Evolutionary conservation across 805 yeast genomes (phyloP).

Genomic region (Kodamaea nitidulidarum): DNA sequence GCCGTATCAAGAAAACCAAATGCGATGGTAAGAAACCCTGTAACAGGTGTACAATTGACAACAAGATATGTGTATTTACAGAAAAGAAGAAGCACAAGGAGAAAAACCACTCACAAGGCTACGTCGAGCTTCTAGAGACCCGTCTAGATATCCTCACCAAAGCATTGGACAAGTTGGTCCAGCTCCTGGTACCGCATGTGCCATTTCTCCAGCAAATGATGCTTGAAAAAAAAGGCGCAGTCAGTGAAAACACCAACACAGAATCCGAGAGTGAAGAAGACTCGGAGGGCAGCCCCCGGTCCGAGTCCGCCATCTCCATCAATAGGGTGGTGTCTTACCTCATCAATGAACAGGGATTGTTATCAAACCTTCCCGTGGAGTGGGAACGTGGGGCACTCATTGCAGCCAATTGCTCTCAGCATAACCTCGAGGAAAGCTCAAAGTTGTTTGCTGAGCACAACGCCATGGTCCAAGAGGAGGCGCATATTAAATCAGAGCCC

Average conservation of each 20-base stretch:
- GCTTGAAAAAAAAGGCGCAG: slow-evolving; percentile 9
- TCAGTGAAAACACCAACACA: not conserved
- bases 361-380: slow-evolving; percentile 37
- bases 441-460: slow-evolving; percentile 33
- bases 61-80: slow-evolving; percentile 56
- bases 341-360: slow-evolving; percentile 36
- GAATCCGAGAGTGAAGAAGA: slow-evolving; percentile 6
- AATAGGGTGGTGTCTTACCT: slow-evolving; percentile 45
- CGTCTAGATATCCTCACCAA: slow-evolving; percentile 50
- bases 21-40: slow-evolving; percentile 64
- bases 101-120: slow-evolving; percentile 54
- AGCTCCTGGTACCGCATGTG: slow-evolving; percentile 21
- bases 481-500: not conserved
- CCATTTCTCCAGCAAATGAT: slow-evolving; percentile 10
- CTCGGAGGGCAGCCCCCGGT: slow-evolving; percentile 4
- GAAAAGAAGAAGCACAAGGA: slow-evolving; percentile 53
- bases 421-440: slow-evolving; percentile 23
- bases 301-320: slow-evolving; percentile 32
- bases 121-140: slow-evolving; percentile 60
- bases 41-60: slow-evolving; percentile 49
- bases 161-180: slow-evolving; percentile 42
- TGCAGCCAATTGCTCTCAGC: slow-evolving; percentile 33
- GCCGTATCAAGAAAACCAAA: slow-evolving; percentile 59
- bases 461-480: slow-evolving; percentile 8
- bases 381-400: slow-evolving; percentile 44